Base-by-base conservation (phyloP, 352 stramenopile species). In the Phytophthora sansomeana region DNA sequence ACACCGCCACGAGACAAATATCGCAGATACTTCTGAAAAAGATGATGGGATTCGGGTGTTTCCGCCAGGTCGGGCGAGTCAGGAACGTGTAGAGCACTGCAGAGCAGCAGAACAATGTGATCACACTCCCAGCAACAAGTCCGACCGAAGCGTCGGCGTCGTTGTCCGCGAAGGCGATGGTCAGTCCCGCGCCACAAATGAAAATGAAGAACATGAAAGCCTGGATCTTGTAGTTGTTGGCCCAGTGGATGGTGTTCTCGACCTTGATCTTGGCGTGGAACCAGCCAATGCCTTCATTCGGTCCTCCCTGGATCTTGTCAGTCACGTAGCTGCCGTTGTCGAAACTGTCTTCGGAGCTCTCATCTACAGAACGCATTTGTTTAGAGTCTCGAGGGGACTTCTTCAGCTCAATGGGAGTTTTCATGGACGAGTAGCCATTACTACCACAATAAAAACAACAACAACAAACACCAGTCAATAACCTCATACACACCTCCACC, bases 181-280 rank as follows among this genome's bases (percentile, higher is more conserved):
- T 92, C 19, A 79, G 55, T 1, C 69, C 82, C 1, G 74, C 82
- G 16, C 81, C 82, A 29, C 56, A 71, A 46, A 93, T 65, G 53
- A 96, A 87, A 49, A 87, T 63, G 28, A 93, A 65, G 52, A 94
- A 89, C 85, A 96, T 94, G 36, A 75, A 48, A 30, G 71, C 60
- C 74, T 96, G 87, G 58, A 96, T 93, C 66, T 92, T 91, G 82
- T 92, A 93, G 75, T 96, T 96, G 78, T 96, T 94, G 51, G 78
- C 83, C 84, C 86, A 94, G 50, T 94, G 84, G 58, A 92, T 89
- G 13, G 87, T 80, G 67, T 88, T 92, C 58, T 92, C 87, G 44
- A 94, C 77, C 54, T 90, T 92, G 58, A 93, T 94, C 67, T 96
- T 96, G 43, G 79, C 81, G 63, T 95, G 87, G 74, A 95, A 95